Percentiles rank a stretch among this genome's conserved stretches.
Evolutionary conservation across 2,329 filamentous ascomycete species (phyloP).

Genomic region (Pyrenophora teres): DNA sequence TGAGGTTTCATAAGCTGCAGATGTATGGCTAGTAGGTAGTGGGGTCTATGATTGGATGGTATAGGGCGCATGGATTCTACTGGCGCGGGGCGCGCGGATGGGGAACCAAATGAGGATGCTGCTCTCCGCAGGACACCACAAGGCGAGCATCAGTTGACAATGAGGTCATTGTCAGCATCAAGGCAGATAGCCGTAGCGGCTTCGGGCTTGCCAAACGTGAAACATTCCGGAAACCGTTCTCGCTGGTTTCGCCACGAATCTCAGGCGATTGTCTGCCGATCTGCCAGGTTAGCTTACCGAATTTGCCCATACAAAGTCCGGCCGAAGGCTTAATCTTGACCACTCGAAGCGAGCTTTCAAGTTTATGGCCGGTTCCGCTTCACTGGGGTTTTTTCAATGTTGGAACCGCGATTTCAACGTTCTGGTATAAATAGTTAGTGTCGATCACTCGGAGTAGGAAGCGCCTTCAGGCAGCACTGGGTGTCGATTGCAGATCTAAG

Average conservation of each 20-base stretch:
- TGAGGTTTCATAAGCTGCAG: conserved; percentile 2
- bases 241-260: conserved; percentile 4
- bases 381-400: conserved; percentile 3
- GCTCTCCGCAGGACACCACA: conserved; percentile 3
- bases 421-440: conserved; percentile 9
- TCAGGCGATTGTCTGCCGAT: conserved; percentile 10
- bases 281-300: conserved; percentile 2
- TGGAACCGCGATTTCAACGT: conserved; percentile 10
- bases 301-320: neutral
- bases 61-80: neutral
- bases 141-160: conserved; percentile 4
- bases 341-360: no score
- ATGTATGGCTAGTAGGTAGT: neutral
- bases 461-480: conserved; percentile 11
- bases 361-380: neutral
- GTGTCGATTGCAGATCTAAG: conserved; percentile 10
- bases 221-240: conserved; percentile 7
- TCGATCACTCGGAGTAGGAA: conserved; percentile 12
- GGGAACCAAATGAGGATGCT: conserved; percentile 5
- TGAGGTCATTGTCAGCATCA: conserved; percentile 9
- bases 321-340: conserved; percentile 4
- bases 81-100: conserved; percentile 3
- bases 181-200: conserved; percentile 5
- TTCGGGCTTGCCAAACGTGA: conserved; percentile 1
- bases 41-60: neutral